A percentile compares a stretch with the other conserved stretches of the same genome.
These are phyloP conservation scores for Simmondsia chinensis DNA, from an alignment of 148 eudicot species.

Conservation along the genomic window DNA sequence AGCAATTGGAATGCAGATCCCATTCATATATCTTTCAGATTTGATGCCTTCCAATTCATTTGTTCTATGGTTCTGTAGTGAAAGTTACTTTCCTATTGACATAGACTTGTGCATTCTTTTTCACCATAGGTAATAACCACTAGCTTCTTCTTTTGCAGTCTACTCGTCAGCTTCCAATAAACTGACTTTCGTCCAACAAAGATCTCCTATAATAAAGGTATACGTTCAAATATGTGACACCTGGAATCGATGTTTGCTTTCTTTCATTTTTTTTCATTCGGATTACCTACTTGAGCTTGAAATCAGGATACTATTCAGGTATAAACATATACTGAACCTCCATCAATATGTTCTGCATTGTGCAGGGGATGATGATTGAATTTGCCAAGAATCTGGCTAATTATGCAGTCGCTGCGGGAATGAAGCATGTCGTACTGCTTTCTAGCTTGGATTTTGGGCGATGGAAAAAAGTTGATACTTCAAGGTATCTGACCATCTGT, in stretches of 20 bases:
- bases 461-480: conserved; percentile 80
- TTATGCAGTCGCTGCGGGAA: conserved; percentile 76
- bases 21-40: too few species aligned
- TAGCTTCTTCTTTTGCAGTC: conserved; percentile 38
- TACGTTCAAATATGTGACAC: neutral
- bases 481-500: conserved; percentile 43
- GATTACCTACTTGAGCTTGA: neutral
- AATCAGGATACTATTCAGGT: too few species aligned
- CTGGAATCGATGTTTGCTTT: neutral
- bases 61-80: too few species aligned
- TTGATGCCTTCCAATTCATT: too few species aligned
- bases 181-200: conserved; percentile 68
- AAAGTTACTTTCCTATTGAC: too few species aligned
- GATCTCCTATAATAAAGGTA: conserved; percentile 91
- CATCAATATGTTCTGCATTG: neutral
- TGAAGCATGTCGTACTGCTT: conserved; percentile 77
- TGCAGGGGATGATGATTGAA: conserved; percentile 82
- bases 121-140: neutral
- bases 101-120: neutral
- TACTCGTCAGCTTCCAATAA: conserved; percentile 41
- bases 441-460: conserved; percentile 93
- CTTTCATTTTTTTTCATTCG: neutral
- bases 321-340: too few species aligned
- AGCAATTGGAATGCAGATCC: too few species aligned
- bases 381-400: conserved; percentile 81